Base-by-base conservation (phyloP, 352 stramenopile genomes). In the Pythium chondricola region DNA sequence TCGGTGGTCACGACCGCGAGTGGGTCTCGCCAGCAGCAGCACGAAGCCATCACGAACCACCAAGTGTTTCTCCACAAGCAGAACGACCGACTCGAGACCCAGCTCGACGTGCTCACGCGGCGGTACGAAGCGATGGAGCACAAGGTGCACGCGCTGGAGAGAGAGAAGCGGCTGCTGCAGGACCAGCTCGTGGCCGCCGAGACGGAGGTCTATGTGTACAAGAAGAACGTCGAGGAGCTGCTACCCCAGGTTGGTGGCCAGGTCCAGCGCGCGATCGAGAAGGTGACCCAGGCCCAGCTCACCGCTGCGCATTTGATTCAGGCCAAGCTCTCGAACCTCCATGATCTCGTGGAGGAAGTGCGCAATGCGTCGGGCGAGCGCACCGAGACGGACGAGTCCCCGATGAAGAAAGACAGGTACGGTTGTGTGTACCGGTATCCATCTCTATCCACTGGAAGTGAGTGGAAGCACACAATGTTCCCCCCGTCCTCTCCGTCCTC, bases 261-360 rank as follows among this genome's bases (percentile, higher is more conserved):
- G 22, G 36, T 65, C 1, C 9, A 42, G 4, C 45, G 39, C 4
- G 63, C 70, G 3, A 64, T 83, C 13, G 61, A 85, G 45, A 54
- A 67, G 29, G 61, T 59, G 1, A 58, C 56, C 16, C 49, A 51
- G 14, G 45, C 58, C 21, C 64, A 85, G 18, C 24, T 54, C 18
- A 45, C 29, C 2, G 36, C 71, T 13, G 65, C 54, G 0, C 54
- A 64, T n/a, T 38, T 72, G n/a, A 66, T 88, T 4, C 70, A 85
- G 51, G 50, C 59, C 32, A 77, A 82, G 41, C 65, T 88, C 16
- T 75, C 69, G 32, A 45, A 52, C 13, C 62, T 86, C n/a, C 66
- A 85, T 48, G 72, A 83, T n/a, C 61, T 77, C 22, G 58, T 86
- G 43, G 68, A 86, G 13, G 77, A 85, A 13, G 56, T 86, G 7